Evolutionary conservation across 148 eudicot species (phyloP), one percentile per base, ranked within the genome.

Genomic region (Vaccinium macrocarpon): DNA sequence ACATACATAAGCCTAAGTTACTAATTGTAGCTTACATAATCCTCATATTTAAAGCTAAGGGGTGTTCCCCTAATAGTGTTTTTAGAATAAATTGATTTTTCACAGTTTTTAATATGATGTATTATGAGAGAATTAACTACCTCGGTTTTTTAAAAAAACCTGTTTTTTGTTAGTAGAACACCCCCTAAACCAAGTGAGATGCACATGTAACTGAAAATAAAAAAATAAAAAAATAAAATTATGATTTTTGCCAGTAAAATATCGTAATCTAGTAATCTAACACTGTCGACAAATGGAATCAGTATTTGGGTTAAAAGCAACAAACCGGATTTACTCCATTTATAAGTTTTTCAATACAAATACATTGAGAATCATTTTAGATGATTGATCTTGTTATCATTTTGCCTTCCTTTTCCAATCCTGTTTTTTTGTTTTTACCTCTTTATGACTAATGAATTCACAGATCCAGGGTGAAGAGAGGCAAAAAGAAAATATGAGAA

Each of bases 361-460:
- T 68, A 13, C 18, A 12, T 68, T 9, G 18, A 13, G 51, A 46
- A 42, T 42, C 52, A 19, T 55, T 56, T 18, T 61, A 29, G 53
- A 75, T 59, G 85, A 83, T 83, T 83, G 55, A 75, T 18, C 35
- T 3, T 57, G 81, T 23, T 48, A 83, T 83, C 72, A 83, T 76
- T 83, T 32, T 52, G 62, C 61, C 82, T 46, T 56, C 29, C 25
- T 35, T 19, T 18, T 55, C 46, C 46, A 5, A 11, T 53, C 48
- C 71, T 52, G 6, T 61, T 10, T 2, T 68, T 76, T 83, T 19
- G 59, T 55, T 83, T 62, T 83, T 35, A 42, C 73, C 72, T 76
- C 57, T 75, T 83, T n/a, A 83, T 38, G 53, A 75, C 27, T 25
- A 75, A 23, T 76, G 46, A 75, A 71, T 19, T 71, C 6, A 19